Evolutionary conservation across 2,329 filamentous ascomycete species (phyloP).

Genomic region (Colletotrichum agaves): DNA sequence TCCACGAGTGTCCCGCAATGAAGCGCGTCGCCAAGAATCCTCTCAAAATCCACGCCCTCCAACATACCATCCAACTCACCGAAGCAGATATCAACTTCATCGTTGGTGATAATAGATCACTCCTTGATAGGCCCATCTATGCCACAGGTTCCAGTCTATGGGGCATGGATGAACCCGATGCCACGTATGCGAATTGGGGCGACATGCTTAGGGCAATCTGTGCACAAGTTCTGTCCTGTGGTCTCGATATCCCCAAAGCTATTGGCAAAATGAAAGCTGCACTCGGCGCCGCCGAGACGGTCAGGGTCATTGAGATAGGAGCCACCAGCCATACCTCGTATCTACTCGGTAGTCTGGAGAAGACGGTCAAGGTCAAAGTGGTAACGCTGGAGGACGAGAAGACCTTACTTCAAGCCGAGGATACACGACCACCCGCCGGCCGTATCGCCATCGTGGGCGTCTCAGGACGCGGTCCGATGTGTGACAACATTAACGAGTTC

Average conservation of each 20-base stretch:
- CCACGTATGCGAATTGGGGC: neutral
- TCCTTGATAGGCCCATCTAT: neutral
- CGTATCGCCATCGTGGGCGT: conserved; percentile 16
- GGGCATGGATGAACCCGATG: neutral
- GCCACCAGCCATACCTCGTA: too few species aligned
- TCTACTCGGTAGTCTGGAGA: too few species aligned
- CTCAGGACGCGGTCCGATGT: neutral
- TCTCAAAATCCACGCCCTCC: neutral
- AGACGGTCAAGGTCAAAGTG: too few species aligned
- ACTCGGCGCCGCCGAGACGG: too few species aligned
- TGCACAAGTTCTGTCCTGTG: neutral
- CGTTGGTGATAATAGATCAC: neutral
- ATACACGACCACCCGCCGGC: neutral
- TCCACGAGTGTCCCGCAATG: neutral
- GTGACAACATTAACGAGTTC: conserved; percentile 7
- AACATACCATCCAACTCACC: conserved; percentile 5
- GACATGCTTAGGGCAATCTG: neutral
- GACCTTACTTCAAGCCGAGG: neutral
- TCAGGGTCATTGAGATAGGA: too few species aligned
- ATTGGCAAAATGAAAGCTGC: neutral
- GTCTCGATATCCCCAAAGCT: neutral
- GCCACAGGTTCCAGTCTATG: neutral
- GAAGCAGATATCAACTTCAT: conserved; percentile 2
- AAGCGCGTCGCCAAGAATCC: neutral
- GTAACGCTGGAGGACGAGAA: too few species aligned